phyloP scores from a whole-genome alignment of 306 rosid species.

The Quercus agrifolia region DNA sequence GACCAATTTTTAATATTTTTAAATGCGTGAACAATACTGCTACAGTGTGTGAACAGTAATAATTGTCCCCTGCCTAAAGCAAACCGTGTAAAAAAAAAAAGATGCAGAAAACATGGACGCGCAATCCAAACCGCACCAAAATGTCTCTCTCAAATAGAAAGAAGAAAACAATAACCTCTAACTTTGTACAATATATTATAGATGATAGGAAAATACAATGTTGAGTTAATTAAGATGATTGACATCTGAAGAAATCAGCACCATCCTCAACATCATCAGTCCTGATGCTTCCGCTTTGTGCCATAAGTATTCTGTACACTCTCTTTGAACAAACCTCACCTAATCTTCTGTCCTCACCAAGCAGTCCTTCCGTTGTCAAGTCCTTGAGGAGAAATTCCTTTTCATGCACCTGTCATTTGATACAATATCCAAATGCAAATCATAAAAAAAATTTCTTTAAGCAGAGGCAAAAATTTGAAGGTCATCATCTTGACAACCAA shows the following conservation, averaged over 20 bases:
- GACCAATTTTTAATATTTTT: no score
- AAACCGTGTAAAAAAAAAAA: no score
- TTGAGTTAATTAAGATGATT: constrained; percentile 13
- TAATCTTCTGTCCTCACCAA: constrained; percentile 73
- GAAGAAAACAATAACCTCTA: no score
- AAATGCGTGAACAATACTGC: no score
- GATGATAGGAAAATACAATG: background rate
- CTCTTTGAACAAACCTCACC: constrained; percentile 93
- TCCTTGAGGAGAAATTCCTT: constrained; percentile 87
- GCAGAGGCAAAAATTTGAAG: background rate
- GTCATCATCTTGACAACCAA: background rate
- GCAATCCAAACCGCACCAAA: no score
- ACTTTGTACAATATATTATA: background rate
- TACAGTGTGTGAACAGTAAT: no score
- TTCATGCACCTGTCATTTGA: constrained; percentile 62
- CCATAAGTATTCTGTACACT: constrained; percentile 81
- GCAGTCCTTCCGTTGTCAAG: constrained; percentile 60
- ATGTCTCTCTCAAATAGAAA: no score
- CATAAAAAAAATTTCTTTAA: background rate
- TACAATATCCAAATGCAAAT: background rate
- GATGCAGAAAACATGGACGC: no score
- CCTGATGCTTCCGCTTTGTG: constrained; percentile 62
- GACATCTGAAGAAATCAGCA: constrained; percentile 67
- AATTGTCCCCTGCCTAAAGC: no score
- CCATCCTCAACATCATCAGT: constrained; percentile 90